A percentile compares a stretch with the other conserved stretches of the same genome.
These are phyloP conservation scores for Tribonema minus DNA, from an alignment of 108 stramenopile species.

Conservation along the genomic window DNA sequence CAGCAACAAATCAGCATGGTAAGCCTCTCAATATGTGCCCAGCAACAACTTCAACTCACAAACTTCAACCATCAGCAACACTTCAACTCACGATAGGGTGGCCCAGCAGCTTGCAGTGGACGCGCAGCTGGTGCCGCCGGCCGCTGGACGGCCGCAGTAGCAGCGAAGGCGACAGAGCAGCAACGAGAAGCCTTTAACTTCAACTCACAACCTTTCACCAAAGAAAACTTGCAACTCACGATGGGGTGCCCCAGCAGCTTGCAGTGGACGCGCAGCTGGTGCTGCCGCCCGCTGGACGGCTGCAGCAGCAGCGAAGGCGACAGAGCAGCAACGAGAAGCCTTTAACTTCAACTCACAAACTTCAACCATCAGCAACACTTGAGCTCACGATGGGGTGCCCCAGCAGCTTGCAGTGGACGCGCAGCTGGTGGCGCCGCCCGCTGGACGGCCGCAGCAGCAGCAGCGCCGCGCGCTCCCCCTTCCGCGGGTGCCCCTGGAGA, in stretches of 20 bases:
- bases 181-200: too few relatives aligned
- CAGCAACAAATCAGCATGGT: too few relatives aligned
- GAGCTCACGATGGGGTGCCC: conserved; percentile 67
- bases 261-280: conserved; percentile 82
- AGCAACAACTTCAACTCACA: too few relatives aligned
- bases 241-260: conserved; percentile 72
- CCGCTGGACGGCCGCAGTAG: conserved; percentile 69
- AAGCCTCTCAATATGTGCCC: too few relatives aligned
- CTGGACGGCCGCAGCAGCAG: conserved; percentile 67
- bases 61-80: too few relatives aligned
- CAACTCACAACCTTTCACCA: too few relatives aligned
- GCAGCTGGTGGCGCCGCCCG: conserved; percentile 83
- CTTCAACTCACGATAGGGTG: conserved; percentile 61
- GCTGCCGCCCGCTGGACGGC: conserved; percentile 79
- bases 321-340: too few relatives aligned
- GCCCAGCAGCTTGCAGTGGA: conserved; percentile 72
- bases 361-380: too few relatives aligned
- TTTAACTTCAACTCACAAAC: too few relatives aligned
- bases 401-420: conserved; percentile 70
- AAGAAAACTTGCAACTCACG: not conserved
- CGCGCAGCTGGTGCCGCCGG: conserved; percentile 80
- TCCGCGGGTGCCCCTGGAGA: not conserved
- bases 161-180: too few relatives aligned
- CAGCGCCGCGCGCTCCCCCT: conserved; percentile 63
- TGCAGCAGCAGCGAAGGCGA: conserved; percentile 59